Evolutionary conservation across 2,329 filamentous ascomycete species (phyloP), one percentile per base, ranked within the genome.

Genomic region (Blastomyces percursus): DNA sequence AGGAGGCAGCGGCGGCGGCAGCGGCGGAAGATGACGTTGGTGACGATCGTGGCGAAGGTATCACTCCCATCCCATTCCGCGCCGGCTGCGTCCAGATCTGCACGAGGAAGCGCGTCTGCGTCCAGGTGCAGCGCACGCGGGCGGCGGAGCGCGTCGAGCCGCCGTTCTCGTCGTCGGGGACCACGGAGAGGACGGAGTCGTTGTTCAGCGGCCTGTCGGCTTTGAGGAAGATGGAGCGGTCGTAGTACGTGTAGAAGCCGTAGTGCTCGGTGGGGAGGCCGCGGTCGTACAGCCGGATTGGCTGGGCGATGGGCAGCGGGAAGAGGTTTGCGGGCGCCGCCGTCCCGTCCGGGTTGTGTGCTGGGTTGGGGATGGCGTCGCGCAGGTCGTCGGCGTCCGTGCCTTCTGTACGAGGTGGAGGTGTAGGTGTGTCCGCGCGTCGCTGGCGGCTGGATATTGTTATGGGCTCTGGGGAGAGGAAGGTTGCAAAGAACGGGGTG

Each of bases 231-330:
- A 96, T 90, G 9, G 87, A 88, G 67, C 91, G 90, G 75, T 91
- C 86, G 74, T 89, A 97, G 79, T 96, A 95, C 0, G 84, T 89
- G 77, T 96, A 96, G 77, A 96, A 96, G 2, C 90, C 91, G 74
- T 95, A 96, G 75, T 96, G 91, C 73, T 97, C 93, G 0, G 87
- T 87, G 1, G 82, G 78, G 35, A 89, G 79, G 21, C 89, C 91
- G 24, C 91, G 88, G 73, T 97, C 90, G 73, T 87, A 97, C 0
- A 97, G 82, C 1, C 89, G 85, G 14, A 97, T 79, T 0, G 91
- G 93, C 70, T 97, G 94, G 64, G 78, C 76, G 0, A 80, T 76
- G 0, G 88, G 84, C 8, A 83, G 79, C 0, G 91, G 89, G 55
- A 94, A 84, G 65, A 96, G 79, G 11, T 82, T 82, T 2, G 90